Evolutionary conservation across 768 basidiomycete species (phyloP), one percentile per base, ranked within the genome.

Genomic region (Trametopsis cervina): DNA sequence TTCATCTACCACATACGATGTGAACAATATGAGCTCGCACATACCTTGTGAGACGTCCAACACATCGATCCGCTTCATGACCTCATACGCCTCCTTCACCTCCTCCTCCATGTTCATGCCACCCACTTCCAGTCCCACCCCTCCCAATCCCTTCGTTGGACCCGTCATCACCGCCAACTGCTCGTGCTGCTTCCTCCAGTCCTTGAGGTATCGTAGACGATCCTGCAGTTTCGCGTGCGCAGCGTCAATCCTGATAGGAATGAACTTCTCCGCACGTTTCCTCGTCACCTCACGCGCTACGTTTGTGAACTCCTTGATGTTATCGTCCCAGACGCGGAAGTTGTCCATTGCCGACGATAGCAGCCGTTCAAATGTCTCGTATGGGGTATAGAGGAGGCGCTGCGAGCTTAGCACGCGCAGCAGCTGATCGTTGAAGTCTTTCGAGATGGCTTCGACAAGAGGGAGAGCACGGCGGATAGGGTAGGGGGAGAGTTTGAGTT

Each of bases 81-180:
- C 83, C 62, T 99, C 95, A 64, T 97, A 99, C 11, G 91, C 92
- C 63, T 91, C 85, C 63, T 89, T 85, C 37, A 97, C 93, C 64
- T 97, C 95, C 59, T 92, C 92, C 62, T 94, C 93, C 94, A 97
- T 96, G 60, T 97, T 92, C 77, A 97, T 85, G 2, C 90, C 92
- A 1, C 87, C 84, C 13, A 88, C 79, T 51, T 90, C 85, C 58
- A 81, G 76, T 3, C 85, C 82, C 5, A 81, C 74, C 29, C 81
- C 72, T 3, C 80, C 81, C 15, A 94, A 67, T 2, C 91, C 93
- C 59, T 88, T 89, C 29, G 90, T 92, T 21, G 93, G 94, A 1
- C 87, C 89, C 1, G 95, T 97, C 93, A 98, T 98, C 36, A 94
- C 87, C 4, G 90, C 89, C 20, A 99, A 72, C 69, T 99, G 95